Evolutionary conservation across 2,329 filamentous ascomycete species (phyloP), one percentile per base, ranked within the genome.

Genomic region (Hypoxylon sp.): DNA sequence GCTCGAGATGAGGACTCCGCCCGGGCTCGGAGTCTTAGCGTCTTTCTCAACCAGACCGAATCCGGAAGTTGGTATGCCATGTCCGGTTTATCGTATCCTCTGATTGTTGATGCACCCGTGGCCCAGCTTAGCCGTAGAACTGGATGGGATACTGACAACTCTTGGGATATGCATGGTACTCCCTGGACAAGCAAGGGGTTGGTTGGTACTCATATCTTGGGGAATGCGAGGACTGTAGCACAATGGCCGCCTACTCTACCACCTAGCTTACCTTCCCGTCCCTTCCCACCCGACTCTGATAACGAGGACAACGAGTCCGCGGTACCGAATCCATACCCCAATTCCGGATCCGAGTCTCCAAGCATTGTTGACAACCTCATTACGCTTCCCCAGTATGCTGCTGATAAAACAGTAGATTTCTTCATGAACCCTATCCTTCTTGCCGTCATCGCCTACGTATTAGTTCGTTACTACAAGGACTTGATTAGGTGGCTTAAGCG

Each of bases 1-100:
- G 78, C 82, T 3, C 81, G 82, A 17, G 83, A 88, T 56, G 82
- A 85, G n/a, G 79, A 82, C 1, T 81, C 81, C 14, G 82, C 81
- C 26, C 83, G 85, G 37, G 84, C 87, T 51, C 85, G 90, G 33
- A 86, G 85, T 70, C 86, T 87, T 68, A 90, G 88, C 63, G 90
- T 98, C 0, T 97, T 96, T 76, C 86, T 98, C 65, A 97, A 98
- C 78, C 91, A 91, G 72, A 98, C 94, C 1, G 88, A 92, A 62
- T 84, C 85, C n/a, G 95, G 94, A 31, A 92, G 92, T 67, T 98
- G 95, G 94, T 99, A 95, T 79, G 96, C 94, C 33, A 87, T 98
- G 81, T 98, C 95, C 1, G 95, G 97, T 64, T 86, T 85, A 44
- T 90, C 90, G 8, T 98, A 98, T 74, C 96, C 96, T 3, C 86